These are phyloP conservation scores for Pleurostoma richardsiae DNA, from an alignment of 2,329 filamentous ascomycete species.

Conservation along the genomic window DNA sequence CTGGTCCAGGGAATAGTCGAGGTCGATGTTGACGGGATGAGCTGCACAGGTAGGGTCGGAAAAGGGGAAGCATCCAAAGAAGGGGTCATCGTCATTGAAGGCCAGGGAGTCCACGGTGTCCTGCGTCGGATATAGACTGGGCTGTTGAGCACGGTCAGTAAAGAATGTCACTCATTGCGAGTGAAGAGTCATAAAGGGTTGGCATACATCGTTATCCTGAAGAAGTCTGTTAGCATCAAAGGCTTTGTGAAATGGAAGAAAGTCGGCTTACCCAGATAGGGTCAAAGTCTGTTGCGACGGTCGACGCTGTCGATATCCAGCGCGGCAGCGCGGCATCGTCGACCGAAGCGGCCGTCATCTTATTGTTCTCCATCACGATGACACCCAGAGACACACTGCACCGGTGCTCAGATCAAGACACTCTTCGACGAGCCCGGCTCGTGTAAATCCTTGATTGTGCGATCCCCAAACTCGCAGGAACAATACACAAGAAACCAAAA, in stretches of 20 bases:
- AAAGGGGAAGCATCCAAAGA: conserved; percentile 4
- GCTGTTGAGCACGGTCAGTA: not conserved
- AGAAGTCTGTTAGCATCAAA: not conserved
- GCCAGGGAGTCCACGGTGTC: conserved; percentile 7
- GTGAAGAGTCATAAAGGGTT: no score
- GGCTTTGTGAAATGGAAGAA: not conserved
- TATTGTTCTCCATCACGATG: no score
- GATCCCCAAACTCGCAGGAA: conserved; percentile 3
- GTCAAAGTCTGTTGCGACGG: conserved; percentile 6
- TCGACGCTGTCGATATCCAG: conserved; percentile 8
- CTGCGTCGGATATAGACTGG: conserved; percentile 9
- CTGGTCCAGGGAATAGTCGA: no score
- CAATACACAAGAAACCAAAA: not conserved
- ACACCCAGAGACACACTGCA: no score
- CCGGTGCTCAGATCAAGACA: no score
- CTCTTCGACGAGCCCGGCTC: no score
- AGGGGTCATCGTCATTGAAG: conserved; percentile 8
- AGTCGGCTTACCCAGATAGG: conserved; percentile 6
- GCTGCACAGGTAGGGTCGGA: no score
- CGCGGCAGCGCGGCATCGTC: not conserved
- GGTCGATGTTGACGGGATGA: no score
- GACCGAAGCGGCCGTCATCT: no score
- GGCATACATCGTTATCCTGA: not conserved
- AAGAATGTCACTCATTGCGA: no score
- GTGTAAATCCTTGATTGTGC: no score